A percentile compares a stretch with the other conserved stretches of the same genome.
These are phyloP conservation scores for Cladorrhinum sp. DNA, from an alignment of 2,329 filamentous ascomycete species.

Conservation along the genomic window DNA sequence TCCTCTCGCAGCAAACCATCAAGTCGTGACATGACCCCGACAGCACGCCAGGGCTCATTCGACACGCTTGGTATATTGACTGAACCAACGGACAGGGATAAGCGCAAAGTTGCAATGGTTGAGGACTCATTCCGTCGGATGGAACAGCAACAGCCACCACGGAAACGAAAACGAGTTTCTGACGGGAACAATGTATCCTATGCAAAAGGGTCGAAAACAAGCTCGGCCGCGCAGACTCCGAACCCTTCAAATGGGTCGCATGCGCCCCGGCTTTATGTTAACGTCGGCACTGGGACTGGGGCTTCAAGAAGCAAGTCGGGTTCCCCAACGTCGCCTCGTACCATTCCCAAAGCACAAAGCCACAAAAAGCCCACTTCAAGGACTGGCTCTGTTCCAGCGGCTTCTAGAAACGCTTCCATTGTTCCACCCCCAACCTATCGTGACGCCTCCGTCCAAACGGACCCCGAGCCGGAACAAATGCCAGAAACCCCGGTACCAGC, in stretches of 20 bases:
- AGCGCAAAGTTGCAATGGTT: conserved; percentile 64
- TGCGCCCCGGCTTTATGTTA: conserved; percentile 43
- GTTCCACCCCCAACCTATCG: conserved; percentile 44
- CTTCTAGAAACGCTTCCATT: conserved; percentile 40
- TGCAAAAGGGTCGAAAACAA: conserved; percentile 29
- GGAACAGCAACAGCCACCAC: conserved; percentile 52
- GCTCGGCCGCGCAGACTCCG: conserved; percentile 22
- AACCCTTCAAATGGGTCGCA: conserved; percentile 35
- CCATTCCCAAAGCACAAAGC: conserved; percentile 9
- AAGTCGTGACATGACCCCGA: conserved; percentile 64
- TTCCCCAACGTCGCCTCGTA: conserved; percentile 40
- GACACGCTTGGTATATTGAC: conserved; percentile 60
- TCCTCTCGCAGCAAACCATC: conserved; percentile 62
- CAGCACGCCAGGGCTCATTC: conserved; percentile 55
- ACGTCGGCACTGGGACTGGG: conserved; percentile 42
- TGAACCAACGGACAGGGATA: conserved; percentile 64
- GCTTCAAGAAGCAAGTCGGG: conserved; percentile 50
- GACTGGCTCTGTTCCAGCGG: conserved; percentile 29
- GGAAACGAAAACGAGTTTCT: conserved; percentile 62
- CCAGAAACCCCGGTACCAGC: conserved; percentile 39
- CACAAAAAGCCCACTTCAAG: conserved; percentile 6
- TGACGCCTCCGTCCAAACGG: conserved; percentile 54
- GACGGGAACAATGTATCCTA: conserved; percentile 45
- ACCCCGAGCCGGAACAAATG: conserved; percentile 42
- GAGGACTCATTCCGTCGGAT: conserved; percentile 62